Conservation (phyloP, 2,329 filamentous ascomycete genomes). For the Talaromyces sp. region DNA sequence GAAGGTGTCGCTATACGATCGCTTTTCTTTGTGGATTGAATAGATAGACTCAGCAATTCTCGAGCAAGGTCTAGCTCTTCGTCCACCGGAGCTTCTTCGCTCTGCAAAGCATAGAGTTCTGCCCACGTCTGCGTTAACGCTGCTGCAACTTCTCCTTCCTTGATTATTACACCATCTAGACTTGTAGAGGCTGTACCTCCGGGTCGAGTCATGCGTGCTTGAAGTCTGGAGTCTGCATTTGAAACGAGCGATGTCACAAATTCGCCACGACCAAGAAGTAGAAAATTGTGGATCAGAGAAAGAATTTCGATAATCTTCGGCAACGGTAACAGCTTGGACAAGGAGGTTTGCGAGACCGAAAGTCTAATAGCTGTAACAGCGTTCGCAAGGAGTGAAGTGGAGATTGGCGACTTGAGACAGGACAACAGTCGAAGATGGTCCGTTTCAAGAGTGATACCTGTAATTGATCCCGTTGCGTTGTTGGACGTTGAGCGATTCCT, state of each 20-base stretch:
- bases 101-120: conserved; percentile 68
- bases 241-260: conserved; percentile 83
- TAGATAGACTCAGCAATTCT: conserved; percentile 63
- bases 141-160: conserved; percentile 78
- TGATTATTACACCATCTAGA: conserved; percentile 63
- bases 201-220: conserved; percentile 64
- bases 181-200: conserved; percentile 46
- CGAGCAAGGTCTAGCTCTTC: conserved; percentile 79
- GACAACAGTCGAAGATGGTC: conserved; percentile 56
- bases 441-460: conserved; percentile 54
- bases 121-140: conserved; percentile 75
- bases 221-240: conserved; percentile 75
- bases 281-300: conserved; percentile 74
- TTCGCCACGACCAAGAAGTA: conserved; percentile 80
- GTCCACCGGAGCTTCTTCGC: conserved; percentile 67
- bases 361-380: conserved; percentile 71
- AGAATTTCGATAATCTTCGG: conserved; percentile 71
- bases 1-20: conserved; percentile 25
- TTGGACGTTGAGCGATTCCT: conserved; percentile 32
- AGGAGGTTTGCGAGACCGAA: conserved; percentile 74
- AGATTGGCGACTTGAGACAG: conserved; percentile 66
- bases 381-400: conserved; percentile 62
- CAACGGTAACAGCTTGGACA: conserved; percentile 76
- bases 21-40: conserved; percentile 32
- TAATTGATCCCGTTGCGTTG: conserved; percentile 40